phyloP scores from a whole-genome alignment of 2,329 filamentous ascomycete genomes.

The Hymenoscyphus occultus region DNA sequence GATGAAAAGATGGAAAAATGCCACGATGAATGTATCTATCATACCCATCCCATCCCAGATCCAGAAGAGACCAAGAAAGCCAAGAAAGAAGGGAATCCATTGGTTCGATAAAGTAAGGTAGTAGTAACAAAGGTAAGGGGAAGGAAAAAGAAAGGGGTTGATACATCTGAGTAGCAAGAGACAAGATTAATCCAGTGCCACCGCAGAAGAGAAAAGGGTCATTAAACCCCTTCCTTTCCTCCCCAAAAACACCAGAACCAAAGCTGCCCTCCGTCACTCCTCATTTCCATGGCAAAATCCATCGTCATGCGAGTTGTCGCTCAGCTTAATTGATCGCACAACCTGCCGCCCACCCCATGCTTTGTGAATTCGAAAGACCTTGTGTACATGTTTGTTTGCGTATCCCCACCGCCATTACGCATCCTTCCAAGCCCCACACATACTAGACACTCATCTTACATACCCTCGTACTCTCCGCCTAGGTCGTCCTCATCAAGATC shows the following conservation, averaged over 20 bases:
- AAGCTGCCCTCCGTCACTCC: background rate
- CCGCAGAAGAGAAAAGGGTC: background rate
- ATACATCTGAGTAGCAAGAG: background rate
- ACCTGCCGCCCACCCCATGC: background rate
- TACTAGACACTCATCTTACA: conserved; percentile 53
- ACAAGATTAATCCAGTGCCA: conserved; percentile 3
- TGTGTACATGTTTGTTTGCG: conserved; percentile 4
- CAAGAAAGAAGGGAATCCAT: background rate
- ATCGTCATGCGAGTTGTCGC: background rate
- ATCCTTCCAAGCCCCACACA: background rate
- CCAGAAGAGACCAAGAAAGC: background rate
- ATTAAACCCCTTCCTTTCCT: background rate
- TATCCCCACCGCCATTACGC: background rate
- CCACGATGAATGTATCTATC: background rate
- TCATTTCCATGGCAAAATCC: background rate
- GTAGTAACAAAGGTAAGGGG: background rate
- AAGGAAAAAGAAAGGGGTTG: background rate
- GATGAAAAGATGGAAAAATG: background rate
- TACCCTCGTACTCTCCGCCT: conserved; percentile 91
- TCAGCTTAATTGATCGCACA: background rate
- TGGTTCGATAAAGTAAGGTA: background rate
- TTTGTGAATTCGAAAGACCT: background rate
- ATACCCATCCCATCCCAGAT: background rate
- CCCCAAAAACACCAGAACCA: background rate
- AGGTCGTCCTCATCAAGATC: conserved; percentile 96